Evolutionary conservation across 805 yeast species (phyloP).

Genomic region (Millerozyma acaciae): DNA sequence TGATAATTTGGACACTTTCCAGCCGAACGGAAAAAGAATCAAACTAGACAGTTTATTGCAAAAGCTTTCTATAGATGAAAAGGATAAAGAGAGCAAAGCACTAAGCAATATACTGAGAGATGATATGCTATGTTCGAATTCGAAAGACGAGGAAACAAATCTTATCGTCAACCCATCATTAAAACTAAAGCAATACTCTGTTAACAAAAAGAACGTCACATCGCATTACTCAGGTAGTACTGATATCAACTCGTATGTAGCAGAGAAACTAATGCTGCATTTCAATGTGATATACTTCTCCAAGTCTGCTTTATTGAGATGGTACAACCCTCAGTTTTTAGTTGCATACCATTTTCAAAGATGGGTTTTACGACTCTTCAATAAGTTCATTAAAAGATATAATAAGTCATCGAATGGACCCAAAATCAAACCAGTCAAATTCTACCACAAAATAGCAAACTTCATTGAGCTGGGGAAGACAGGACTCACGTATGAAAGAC

Average conservation of each 20-base stretch:
- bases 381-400: slow-evolving; percentile 27
- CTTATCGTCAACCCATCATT: slow-evolving; percentile 12
- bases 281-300: slow-evolving; percentile 16
- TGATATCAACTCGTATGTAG: slow-evolving; percentile 16
- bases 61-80: slow-evolving; percentile 18
- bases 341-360: slow-evolving; percentile 26
- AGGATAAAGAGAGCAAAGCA: neutral
- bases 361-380: slow-evolving; percentile 36
- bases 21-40: slow-evolving; percentile 20
- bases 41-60: slow-evolving; percentile 28
- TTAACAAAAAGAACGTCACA: slow-evolving; percentile 7
- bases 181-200: slow-evolving; percentile 9
- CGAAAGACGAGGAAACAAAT: neutral
- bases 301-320: slow-evolving; percentile 19
- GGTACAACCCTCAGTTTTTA: slow-evolving; percentile 23
- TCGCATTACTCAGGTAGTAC: neutral
- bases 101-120: neutral
- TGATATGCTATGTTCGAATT: too few species aligned
- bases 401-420: slow-evolving; percentile 15
- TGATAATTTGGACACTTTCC: slow-evolving; percentile 4
- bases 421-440: slow-evolving; percentile 14
- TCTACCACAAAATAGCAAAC: slow-evolving; percentile 21
- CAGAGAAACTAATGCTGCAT: slow-evolving; percentile 20
- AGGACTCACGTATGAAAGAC: slow-evolving; percentile 17
- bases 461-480: slow-evolving; percentile 17